Evolutionary conservation across 2,329 filamentous ascomycete species (phyloP).

Genomic region (Aulographum hederae): DNA sequence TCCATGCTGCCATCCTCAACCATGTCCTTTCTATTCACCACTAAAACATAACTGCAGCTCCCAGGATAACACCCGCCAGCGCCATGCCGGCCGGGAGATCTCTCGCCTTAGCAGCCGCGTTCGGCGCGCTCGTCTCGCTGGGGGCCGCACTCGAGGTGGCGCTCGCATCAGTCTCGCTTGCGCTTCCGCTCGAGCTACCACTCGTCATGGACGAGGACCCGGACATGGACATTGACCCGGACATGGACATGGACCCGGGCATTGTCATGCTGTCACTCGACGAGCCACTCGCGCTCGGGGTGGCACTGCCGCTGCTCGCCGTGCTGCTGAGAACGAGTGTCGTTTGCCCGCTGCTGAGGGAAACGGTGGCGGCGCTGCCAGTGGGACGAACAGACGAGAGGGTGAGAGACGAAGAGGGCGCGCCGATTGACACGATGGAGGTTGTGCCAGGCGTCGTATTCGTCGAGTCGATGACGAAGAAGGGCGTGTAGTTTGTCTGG

Average conservation of each 20-base stretch:
- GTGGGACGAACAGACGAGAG: neutral
- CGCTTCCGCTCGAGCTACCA: neutral
- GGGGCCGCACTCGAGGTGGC: neutral
- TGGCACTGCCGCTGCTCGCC: too few relatives aligned
- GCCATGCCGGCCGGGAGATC: too few relatives aligned
- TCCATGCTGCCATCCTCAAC: too few relatives aligned
- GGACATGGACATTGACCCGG: too few relatives aligned
- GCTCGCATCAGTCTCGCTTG: neutral
- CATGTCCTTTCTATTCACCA: too few relatives aligned
- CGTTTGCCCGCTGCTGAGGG: neutral
- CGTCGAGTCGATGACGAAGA: constrained; percentile 4
- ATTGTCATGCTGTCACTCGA: neutral
- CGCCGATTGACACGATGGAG: neutral
- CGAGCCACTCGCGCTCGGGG: neutral
- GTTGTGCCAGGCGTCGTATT: neutral
- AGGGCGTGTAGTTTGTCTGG: constrained; percentile 6
- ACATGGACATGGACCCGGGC: neutral
- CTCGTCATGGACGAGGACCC: neutral
- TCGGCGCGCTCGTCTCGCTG: neutral
- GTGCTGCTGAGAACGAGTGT: neutral
- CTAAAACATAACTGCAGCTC: too few relatives aligned
- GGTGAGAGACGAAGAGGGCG: neutral
- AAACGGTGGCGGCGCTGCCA: too few relatives aligned
- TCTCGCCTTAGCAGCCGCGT: too few relatives aligned
- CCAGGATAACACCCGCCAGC: too few relatives aligned